Percentiles rank a stretch among this genome's conserved stretches.
phyloP scores from a whole-genome alignment of 768 basidiomycete genomes.

The Suillus subaureus region DNA sequence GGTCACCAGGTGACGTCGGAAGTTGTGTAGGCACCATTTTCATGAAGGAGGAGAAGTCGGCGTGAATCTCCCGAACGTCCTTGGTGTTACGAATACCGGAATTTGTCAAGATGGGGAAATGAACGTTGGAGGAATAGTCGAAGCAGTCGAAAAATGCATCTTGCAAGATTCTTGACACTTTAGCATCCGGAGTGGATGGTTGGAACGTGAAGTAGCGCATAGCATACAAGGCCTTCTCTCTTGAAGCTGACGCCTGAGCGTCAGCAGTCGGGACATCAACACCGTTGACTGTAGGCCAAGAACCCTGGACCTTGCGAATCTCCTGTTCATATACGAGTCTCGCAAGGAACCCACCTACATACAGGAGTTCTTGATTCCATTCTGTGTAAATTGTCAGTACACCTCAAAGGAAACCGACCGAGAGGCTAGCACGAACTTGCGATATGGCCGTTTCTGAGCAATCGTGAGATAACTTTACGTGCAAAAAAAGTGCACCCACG shows the following conservation, averaged over 20 bases:
- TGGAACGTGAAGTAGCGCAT: conserved; percentile 89
- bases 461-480: conserved; percentile 4
- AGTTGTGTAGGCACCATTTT: conserved; percentile 69
- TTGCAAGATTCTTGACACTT: conserved; percentile 70
- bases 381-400: conserved; percentile 39
- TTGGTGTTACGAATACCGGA: conserved; percentile 65
- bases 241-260: background rate
- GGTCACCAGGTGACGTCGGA: conserved; percentile 43
- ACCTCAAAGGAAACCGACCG: background rate
- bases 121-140: conserved; percentile 45
- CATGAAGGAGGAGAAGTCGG: conserved; percentile 68
- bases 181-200: conserved; percentile 77
- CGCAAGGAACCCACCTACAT: conserved; percentile 78
- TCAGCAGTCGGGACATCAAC: background rate
- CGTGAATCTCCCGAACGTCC: conserved; percentile 74
- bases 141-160: conserved; percentile 74
- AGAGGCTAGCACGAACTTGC: conserved; percentile 48
- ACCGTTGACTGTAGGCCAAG: conserved; percentile 24
- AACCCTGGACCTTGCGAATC: conserved; percentile 51
- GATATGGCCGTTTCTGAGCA: conserved; percentile 77
- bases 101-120: conserved; percentile 76
- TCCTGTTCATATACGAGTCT: conserved; percentile 86
- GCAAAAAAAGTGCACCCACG: conserved; percentile 47
- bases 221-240: conserved; percentile 57
- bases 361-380: conserved; percentile 90